phyloP scores from a whole-genome alignment of 352 stramenopile genomes.

The Globisporangium abappressorium region DNA sequence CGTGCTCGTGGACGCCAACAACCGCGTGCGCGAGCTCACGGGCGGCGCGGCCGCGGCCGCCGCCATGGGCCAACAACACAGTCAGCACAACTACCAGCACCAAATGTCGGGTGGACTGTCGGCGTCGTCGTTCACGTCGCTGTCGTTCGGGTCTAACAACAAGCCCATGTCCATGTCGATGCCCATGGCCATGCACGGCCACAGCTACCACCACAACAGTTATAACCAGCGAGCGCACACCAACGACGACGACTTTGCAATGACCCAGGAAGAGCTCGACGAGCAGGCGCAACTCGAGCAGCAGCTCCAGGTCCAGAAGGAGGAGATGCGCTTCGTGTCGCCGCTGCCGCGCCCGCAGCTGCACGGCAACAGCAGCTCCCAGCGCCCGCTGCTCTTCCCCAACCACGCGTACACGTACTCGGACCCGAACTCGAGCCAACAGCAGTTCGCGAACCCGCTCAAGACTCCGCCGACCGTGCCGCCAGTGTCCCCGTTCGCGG shows the following conservation, averaged over 20 bases:
- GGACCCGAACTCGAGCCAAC: slow-evolving; percentile 38
- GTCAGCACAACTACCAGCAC: not conserved
- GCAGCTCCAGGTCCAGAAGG: slow-evolving; percentile 68
- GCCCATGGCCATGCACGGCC: slow-evolving; percentile 15
- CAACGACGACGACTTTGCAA: slow-evolving; percentile 32
- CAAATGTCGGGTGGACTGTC: not conserved
- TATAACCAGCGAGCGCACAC: not conserved
- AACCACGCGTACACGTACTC: slow-evolving; percentile 66
- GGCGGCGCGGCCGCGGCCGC: slow-evolving; percentile 26
- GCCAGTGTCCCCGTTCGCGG: slow-evolving; percentile 67
- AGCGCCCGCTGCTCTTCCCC: slow-evolving; percentile 24
- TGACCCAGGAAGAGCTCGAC: slow-evolving; percentile 50
- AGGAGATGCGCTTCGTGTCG: slow-evolving; percentile 80
- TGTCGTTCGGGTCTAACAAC: slow-evolving; percentile 11
- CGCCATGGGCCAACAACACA: not conserved
- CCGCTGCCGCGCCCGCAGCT: slow-evolving; percentile 41
- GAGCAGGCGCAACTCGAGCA: slow-evolving; percentile 68
- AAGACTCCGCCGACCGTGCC: slow-evolving; percentile 52
- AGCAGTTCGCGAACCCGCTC: slow-evolving; percentile 28
- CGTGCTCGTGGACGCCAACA: slow-evolving; percentile 68
- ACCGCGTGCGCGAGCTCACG: slow-evolving; percentile 68
- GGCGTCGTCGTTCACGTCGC: slow-evolving; percentile 12
- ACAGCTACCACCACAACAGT: slow-evolving; percentile 9
- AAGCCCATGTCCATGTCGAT: slow-evolving; percentile 18
- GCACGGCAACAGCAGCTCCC: slow-evolving; percentile 27